phyloP scores from a whole-genome alignment of 1,139 yeast species.

The Kodamaea fungicola region DNA sequence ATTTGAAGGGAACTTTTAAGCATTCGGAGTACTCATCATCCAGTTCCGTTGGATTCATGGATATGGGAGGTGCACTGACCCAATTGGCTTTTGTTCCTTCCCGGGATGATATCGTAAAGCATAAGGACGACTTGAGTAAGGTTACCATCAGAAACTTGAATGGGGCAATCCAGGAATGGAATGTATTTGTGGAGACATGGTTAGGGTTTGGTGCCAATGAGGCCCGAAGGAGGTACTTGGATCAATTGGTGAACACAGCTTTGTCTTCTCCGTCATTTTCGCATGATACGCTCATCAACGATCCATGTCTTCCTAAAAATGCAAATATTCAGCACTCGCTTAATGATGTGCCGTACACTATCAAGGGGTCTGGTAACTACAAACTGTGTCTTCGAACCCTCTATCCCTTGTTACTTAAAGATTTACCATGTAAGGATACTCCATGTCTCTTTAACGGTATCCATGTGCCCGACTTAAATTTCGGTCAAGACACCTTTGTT shows the following conservation, averaged over 20 bases:
- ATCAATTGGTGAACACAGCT: slow-evolving; percentile 39
- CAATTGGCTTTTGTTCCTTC: slow-evolving; percentile 77
- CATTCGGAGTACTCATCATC: slow-evolving; percentile 12
- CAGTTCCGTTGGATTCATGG: slow-evolving; percentile 76
- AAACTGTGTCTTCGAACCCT: slow-evolving; percentile 63
- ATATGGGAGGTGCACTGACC: slow-evolving; percentile 88
- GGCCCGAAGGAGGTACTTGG: slow-evolving; percentile 63
- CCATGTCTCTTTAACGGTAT: slow-evolving; percentile 82
- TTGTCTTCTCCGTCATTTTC: slow-evolving; percentile 22
- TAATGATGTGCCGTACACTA: slow-evolving; percentile 44
- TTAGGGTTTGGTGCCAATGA: slow-evolving; percentile 83
- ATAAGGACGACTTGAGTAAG: slow-evolving; percentile 59
- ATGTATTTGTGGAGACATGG: slow-evolving; percentile 79
- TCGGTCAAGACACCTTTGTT: slow-evolving; percentile 65
- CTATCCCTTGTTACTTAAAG: slow-evolving; percentile 67
- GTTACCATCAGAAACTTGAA: slow-evolving; percentile 55
- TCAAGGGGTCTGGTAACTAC: slow-evolving; percentile 66
- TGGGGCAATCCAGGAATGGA: slow-evolving; percentile 64
- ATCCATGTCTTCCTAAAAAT: slow-evolving; percentile 73
- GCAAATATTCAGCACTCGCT: slow-evolving; percentile 38
- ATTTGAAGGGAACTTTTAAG: slow-evolving; percentile 55
- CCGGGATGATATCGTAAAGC: slow-evolving; percentile 48
- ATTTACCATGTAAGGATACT: slow-evolving; percentile 67
- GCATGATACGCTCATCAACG: slow-evolving; percentile 32
- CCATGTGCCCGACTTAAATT: slow-evolving; percentile 72